Conservation (phyloP, 257 asterid species). For the Rehmannia glutinosa region DNA sequence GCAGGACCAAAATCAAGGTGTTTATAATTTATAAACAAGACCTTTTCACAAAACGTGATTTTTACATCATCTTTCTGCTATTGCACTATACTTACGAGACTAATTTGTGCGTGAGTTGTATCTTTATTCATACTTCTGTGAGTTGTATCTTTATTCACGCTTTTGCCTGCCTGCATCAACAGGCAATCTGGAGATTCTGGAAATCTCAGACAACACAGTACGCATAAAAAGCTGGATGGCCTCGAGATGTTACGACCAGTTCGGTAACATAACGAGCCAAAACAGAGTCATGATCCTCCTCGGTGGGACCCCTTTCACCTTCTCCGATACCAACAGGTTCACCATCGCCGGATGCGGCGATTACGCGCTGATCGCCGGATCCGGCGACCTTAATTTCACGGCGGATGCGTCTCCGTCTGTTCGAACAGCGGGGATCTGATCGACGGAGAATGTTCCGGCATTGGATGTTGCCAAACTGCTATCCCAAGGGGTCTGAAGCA, state of each 20-base stretch:
- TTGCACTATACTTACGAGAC: too few species aligned
- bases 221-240: conserved; percentile 21
- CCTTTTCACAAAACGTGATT: too few species aligned
- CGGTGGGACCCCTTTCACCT: conserved; percentile 9
- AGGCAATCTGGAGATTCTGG: conserved; percentile 11
- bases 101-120: too few species aligned
- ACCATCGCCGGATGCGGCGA: conserved; percentile 57
- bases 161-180: too few species aligned
- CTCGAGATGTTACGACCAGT: conserved; percentile 16
- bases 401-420: conserved; percentile 46
- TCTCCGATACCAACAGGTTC: conserved; percentile 34
- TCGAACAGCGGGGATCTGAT: conserved; percentile 22
- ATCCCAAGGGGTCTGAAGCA: conserved; percentile 48
- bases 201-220: conserved; percentile 9
- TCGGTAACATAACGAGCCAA: not conserved
- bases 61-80: too few species aligned
- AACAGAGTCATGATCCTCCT: not conserved
- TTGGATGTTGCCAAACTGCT: conserved; percentile 53
- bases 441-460: conserved; percentile 53
- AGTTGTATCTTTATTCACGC: too few species aligned
- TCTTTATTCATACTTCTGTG: too few species aligned
- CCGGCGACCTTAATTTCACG: conserved; percentile 21
- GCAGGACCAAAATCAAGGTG: too few species aligned
- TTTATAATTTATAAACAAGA: too few species aligned
- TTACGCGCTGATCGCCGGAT: conserved; percentile 2